A percentile compares a stretch with the other conserved stretches of the same genome.
These are phyloP conservation scores for Leccinum disarticulatum DNA, from an alignment of 768 basidiomycete species.

Conservation along the genomic window DNA sequence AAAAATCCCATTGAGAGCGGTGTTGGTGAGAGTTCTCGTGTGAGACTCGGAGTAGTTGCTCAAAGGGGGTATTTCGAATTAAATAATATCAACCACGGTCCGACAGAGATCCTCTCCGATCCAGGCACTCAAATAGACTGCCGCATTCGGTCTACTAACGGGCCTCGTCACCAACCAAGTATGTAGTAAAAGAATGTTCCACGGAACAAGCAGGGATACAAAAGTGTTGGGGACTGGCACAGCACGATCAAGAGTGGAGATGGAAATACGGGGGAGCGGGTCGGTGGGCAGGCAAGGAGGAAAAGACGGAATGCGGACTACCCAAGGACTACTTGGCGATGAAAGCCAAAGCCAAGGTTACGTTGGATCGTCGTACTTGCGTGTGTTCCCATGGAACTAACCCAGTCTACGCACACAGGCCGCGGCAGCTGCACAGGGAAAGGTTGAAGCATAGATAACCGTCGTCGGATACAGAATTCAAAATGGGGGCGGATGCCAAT, in stretches of 20 bases:
- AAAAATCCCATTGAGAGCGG: too few species aligned
- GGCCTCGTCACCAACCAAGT: constrained; percentile 67
- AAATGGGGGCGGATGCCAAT: neutral
- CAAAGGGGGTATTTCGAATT: too few species aligned
- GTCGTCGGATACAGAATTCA: neutral
- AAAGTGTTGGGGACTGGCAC: constrained; percentile 97
- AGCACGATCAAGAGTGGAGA: constrained; percentile 73
- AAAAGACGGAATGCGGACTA: constrained; percentile 94
- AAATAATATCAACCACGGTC: too few species aligned
- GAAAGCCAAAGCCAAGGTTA: constrained; percentile 52
- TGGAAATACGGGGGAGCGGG: constrained; percentile 68
- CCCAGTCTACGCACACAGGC: neutral
- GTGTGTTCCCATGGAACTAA: neutral
- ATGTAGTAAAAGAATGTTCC: constrained; percentile 86
- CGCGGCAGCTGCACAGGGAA: neutral
- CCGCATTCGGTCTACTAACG: constrained; percentile 94
- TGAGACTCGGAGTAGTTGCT: too few species aligned
- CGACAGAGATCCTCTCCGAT: constrained; percentile 77
- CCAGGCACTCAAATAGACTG: too few species aligned
- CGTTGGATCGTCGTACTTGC: neutral
- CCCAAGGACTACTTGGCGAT: constrained; percentile 88
- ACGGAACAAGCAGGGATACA: constrained; percentile 88
- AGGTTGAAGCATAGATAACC: neutral
- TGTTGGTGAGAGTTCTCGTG: too few species aligned
- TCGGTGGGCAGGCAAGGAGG: constrained; percentile 84